Conservation (phyloP, 2,329 filamentous ascomycete genomes). For the Camptophora hylomeconis region DNA sequence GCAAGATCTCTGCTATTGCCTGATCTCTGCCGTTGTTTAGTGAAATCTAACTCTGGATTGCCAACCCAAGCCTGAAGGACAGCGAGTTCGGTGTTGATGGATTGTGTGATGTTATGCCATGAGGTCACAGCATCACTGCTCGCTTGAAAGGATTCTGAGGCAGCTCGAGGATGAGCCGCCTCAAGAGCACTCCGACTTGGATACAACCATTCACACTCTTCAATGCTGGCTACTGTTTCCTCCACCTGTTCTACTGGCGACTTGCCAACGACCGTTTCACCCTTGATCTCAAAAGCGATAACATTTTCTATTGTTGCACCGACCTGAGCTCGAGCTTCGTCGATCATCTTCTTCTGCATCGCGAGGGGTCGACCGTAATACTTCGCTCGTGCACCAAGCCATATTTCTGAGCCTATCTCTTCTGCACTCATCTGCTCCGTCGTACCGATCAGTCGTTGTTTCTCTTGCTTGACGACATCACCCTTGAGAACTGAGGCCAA, state of each 20-base stretch:
- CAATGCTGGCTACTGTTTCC: slow-evolving; percentile 80
- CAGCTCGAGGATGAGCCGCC: slow-evolving; percentile 60
- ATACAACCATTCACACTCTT: slow-evolving; percentile 75
- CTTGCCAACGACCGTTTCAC: slow-evolving; percentile 82
- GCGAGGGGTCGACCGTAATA: slow-evolving; percentile 72
- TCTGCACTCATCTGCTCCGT: slow-evolving; percentile 61
- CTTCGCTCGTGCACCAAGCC: slow-evolving; percentile 76
- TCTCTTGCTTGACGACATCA: slow-evolving; percentile 95
- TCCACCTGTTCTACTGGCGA: slow-evolving; percentile 77
- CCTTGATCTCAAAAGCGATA: slow-evolving; percentile 86
- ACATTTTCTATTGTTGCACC: slow-evolving; percentile 73
- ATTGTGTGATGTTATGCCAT: slow-evolving; percentile 93
- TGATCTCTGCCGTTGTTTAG: slow-evolving; percentile 56
- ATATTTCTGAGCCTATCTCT: slow-evolving; percentile 56
- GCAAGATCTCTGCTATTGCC: slow-evolving; percentile 59
- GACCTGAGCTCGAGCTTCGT: slow-evolving; percentile 64
- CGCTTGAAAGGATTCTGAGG: slow-evolving; percentile 63
- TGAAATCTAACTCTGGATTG: slow-evolving; percentile 88
- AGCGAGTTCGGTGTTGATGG: slow-evolving; percentile 87
- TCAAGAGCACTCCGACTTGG: slow-evolving; percentile 66
- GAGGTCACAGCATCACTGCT: slow-evolving; percentile 81
- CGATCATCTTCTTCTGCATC: slow-evolving; percentile 74
- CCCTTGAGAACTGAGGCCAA: slow-evolving; percentile 87
- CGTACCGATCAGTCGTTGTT: slow-evolving; percentile 82
- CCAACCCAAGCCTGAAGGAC: slow-evolving; percentile 95